phyloP scores from a whole-genome alignment of 169 alveolate genomes.

The Cryptosporidium viatorum region DNA sequence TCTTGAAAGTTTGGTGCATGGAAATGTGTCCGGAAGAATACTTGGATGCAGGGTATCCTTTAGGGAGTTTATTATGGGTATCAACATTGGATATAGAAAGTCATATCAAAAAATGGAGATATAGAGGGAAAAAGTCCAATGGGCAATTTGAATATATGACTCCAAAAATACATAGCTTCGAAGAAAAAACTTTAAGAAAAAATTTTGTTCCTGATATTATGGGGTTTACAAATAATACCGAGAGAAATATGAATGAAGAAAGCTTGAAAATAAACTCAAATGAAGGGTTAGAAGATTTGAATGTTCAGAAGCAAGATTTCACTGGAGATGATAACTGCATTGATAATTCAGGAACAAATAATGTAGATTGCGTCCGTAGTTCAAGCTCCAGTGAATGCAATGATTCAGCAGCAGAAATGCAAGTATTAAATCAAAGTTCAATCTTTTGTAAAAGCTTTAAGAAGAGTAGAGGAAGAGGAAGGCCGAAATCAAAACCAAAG shows the following conservation, averaged over 20 bases:
- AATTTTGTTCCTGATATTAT: neutral
- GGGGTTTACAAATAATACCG: neutral
- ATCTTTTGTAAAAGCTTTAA: constrained; percentile 1
- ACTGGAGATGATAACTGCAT: neutral
- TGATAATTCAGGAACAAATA: neutral
- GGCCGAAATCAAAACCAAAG: constrained; percentile 5
- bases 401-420: neutral
- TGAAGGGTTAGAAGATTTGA: neutral
- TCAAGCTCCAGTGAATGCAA: neutral
- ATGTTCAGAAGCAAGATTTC: neutral
- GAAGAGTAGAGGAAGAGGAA: constrained; percentile 53
- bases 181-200: neutral
- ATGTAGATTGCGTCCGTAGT: neutral
- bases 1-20: constrained; percentile 73
- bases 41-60: constrained; percentile 73
- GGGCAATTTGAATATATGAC: constrained; percentile 1
- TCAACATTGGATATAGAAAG: constrained; percentile 71
- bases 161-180: neutral
- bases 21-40: constrained; percentile 74
- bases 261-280: neutral
- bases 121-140: constrained; percentile 51
- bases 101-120: constrained; percentile 73
- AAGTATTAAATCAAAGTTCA: constrained; percentile 1
- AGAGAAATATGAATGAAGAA: neutral
- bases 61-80: constrained; percentile 69